Base-by-base conservation (phyloP, 352 stramenopile species). In the Globisporangium emineosum region DNA sequence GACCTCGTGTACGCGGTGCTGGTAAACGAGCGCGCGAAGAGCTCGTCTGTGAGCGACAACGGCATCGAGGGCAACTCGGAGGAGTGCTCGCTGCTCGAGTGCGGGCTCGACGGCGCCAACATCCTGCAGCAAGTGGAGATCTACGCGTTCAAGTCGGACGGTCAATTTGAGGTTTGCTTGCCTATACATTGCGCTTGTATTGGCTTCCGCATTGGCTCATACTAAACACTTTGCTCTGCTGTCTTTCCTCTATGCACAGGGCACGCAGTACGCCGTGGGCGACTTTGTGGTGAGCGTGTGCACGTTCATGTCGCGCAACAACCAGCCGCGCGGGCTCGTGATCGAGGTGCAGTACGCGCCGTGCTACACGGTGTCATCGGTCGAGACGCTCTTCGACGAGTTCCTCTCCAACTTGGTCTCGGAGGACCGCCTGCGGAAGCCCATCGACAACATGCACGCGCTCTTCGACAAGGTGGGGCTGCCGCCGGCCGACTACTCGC, bases 91-190 rank as follows among this genome's bases (percentile, higher is more conserved):
- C 70, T 95, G 64, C 79, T 95, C 21, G 86, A 95, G 65, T 95
- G 85, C 53, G 86, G 86, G 0, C 73, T 95, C 43, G 86, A 95
- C 35, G 86, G 86, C 54, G 86, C 86, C 32, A 93, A 88, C 49
- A 93, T 95, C 60, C 69, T 95, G 42, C 86, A 95, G 69, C 86
- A 95, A 56, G 84, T 93, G 52, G 86, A 95, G 71, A 95, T 95
- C 68, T 95, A 95, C 69, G 81, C 86, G 25, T 91, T 91, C 73
- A 95, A 95, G 68, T 92, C 83, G 40, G 83, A 95, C 57, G 86
- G 84, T 12, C 86, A 95, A 68, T 95, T 95, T 63, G 86, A 95
- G 78, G 80, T 88, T 61, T 32, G 57, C 37, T 3, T 32, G 4
- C 10, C 12, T 66, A 4, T 15, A 8, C 10, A 21, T 52, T 57